Evolutionary conservation across 1,284 basidiomycete genomes (phyloP), one percentile per base, ranked within the genome.

Genomic region (Peniophora sp.): DNA sequence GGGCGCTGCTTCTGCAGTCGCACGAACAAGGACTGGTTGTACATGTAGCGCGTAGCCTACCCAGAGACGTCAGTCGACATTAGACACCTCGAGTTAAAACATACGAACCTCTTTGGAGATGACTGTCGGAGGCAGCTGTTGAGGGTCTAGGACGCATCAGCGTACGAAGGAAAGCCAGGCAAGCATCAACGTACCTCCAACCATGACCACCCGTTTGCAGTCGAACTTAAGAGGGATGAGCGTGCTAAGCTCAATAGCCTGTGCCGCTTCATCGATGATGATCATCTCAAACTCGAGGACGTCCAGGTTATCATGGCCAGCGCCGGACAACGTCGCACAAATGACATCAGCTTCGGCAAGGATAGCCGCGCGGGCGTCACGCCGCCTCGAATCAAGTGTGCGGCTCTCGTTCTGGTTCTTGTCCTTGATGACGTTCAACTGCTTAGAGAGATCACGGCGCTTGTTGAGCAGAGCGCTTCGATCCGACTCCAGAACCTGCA

Each of bases 231-330:
- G 74, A 36, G 97, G 97, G 55, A 99, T 99, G 52, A 99, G 69
- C n/a, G 94, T 92, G 61, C 91, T 95, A 51, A 98, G 75, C 67
- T 99, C 97, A 46, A 98, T 89, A 3, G 95, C 90, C 68, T 99
- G 97, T 1, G 96, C 96, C 0, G 97, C 97, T 67, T 99, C 97
- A 63, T 99, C 97, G 57, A 99, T 97, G 62, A 99, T 86, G 55
- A 99, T 83, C 65, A 97, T 92, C 60, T 97, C 94, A 62, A 98
- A 98, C 50, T 94, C 88, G 58, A 92, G 83, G 14, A 82, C 74
- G 51, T 88, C 83, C 47, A 99, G 73, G 50, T 81, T 79, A 39
- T 97, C 94, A 60, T 97, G 92, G 2, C 96, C 97, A 6, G 95
- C 80, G 27, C 94, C 94, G 2, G 93, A 92, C 6, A 99, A 75